Conservation (phyloP, 2,329 filamentous ascomycete genomes). For the Colletotrichum siamense region DNA sequence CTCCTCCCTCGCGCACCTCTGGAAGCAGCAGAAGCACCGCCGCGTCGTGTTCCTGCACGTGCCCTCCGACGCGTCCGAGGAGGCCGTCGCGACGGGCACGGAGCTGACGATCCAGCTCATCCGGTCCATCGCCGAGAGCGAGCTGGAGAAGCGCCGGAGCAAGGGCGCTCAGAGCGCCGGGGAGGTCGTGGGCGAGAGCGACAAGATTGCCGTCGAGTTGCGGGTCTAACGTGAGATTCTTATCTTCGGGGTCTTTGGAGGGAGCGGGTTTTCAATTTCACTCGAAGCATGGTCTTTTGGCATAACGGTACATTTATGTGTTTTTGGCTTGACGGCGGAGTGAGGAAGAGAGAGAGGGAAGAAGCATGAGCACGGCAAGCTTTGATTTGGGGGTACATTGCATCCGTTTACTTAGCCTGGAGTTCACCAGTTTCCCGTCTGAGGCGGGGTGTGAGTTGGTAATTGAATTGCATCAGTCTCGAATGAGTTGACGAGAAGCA, state of each 20-base stretch:
- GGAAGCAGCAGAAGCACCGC: slow-evolving; percentile 48
- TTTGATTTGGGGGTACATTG: background rate
- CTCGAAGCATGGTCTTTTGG: background rate
- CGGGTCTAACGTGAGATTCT: background rate
- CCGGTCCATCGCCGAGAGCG: slow-evolving; percentile 60
- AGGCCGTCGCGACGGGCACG: slow-evolving; percentile 52
- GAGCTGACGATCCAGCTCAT: slow-evolving; percentile 61
- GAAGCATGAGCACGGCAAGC: background rate
- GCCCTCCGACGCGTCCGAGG: slow-evolving; percentile 61
- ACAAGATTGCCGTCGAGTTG: slow-evolving; percentile 24
- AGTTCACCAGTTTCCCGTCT: background rate
- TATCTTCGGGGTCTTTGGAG: no score
- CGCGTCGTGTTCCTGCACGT: slow-evolving; percentile 77
- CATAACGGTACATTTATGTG: background rate
- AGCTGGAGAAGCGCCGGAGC: slow-evolving; percentile 32
- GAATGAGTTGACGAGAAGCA: background rate
- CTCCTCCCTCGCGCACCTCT: slow-evolving; percentile 66
- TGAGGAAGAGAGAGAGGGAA: background rate
- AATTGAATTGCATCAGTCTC: background rate
- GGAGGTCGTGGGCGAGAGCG: background rate
- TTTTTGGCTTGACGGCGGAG: background rate
- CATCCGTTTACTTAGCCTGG: background rate
- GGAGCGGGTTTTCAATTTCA: background rate
- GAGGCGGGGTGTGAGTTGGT: background rate
- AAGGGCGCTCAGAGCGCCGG: background rate